Conservation (phyloP, 345 rosid genomes). For the Eutrema japonicum region DNA sequence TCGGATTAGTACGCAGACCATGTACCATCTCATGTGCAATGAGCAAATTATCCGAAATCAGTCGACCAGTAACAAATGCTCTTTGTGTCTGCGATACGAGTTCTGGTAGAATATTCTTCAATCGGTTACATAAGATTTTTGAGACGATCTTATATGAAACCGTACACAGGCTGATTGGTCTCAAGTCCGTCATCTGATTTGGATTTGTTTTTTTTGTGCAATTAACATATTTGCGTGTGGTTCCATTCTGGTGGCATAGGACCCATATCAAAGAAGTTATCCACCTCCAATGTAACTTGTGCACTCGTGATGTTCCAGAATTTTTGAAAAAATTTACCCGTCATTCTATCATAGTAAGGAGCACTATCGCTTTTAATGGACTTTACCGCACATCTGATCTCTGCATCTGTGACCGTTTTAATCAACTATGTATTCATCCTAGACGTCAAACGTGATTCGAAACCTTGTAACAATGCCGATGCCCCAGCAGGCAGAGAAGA, state of each 20-base stretch:
- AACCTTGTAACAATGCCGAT: neutral
- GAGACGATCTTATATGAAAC: neutral
- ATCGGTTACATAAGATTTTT: too few species aligned
- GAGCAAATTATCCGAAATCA: too few species aligned
- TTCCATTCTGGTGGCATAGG: neutral
- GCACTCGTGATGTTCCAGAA: neutral
- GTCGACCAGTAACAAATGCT: too few species aligned
- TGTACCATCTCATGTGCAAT: too few species aligned
- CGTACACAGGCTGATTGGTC: neutral
- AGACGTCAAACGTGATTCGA: neutral
- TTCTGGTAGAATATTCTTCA: too few species aligned
- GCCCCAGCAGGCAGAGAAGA: too few species aligned
- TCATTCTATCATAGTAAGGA: neutral
- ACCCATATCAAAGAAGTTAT: neutral
- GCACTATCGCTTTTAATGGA: neutral
- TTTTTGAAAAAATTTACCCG: neutral
- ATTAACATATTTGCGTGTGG: neutral
- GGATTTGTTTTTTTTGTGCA: neutral
- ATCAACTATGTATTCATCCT: neutral
- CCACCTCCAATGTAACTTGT: neutral
- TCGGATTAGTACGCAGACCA: too few species aligned
- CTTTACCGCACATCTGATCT: neutral
- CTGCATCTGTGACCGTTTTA: neutral
- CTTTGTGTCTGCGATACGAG: too few species aligned
- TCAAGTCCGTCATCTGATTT: neutral